Conservation (phyloP, 2,329 filamentous ascomycete genomes). For the Teratosphaeria epicoccoides region DNA sequence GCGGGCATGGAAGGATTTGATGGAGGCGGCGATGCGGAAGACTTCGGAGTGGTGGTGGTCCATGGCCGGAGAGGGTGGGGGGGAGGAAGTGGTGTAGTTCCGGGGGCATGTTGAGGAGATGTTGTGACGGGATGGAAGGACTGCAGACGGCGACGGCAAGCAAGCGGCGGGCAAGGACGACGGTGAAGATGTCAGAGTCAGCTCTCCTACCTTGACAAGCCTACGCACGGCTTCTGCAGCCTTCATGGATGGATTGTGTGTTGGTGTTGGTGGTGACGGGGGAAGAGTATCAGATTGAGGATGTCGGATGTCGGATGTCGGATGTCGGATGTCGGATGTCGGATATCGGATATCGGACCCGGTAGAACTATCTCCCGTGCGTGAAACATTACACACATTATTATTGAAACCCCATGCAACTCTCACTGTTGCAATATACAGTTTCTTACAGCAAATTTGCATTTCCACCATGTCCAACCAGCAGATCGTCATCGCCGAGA, state of each 20-base stretch:
- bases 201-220: background rate
- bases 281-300: background rate
- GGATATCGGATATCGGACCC: no score
- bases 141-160: background rate
- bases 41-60: conserved; percentile 5
- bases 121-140: background rate
- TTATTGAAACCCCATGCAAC: no score
- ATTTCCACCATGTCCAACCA: conserved; percentile 50
- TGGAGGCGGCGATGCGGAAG: conserved; percentile 1
- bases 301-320: no score
- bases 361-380: no score
- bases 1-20: conserved; percentile 16
- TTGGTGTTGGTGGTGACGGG: background rate
- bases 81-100: background rate
- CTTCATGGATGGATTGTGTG: background rate
- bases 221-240: background rate
- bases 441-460: background rate
- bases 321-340: no score
- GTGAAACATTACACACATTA: no score
- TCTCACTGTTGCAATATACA: background rate
- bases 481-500: conserved; percentile 51
- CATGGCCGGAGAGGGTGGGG: background rate
- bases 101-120: background rate
- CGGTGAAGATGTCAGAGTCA: background rate
- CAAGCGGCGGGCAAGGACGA: background rate